Evolutionary conservation across 2,329 filamentous ascomycete genomes (phyloP).

Genomic region (Cladosporium sp.): DNA sequence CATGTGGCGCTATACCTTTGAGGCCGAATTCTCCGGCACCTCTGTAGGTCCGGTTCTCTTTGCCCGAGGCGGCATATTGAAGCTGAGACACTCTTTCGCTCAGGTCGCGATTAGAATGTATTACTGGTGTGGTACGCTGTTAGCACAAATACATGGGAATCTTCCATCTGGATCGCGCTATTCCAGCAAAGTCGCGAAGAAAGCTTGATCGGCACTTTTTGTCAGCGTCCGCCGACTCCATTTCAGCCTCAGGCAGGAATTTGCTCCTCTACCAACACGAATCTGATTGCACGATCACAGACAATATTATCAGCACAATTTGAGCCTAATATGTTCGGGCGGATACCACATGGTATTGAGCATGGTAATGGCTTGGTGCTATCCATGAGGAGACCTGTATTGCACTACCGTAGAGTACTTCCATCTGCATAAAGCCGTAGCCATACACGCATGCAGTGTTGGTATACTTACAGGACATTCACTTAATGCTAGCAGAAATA

Average conservation of each 20-base stretch:
- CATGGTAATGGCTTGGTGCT: too few relatives aligned
- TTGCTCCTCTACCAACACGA: too few relatives aligned
- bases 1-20: conserved; percentile 22
- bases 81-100: background rate
- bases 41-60: conserved; percentile 29
- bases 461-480: too few relatives aligned
- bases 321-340: too few relatives aligned
- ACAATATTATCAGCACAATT: too few relatives aligned
- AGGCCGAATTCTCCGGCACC: conserved; percentile 23
- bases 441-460: too few relatives aligned
- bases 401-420: too few relatives aligned
- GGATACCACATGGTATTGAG: too few relatives aligned
- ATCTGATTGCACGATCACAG: too few relatives aligned
- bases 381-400: too few relatives aligned
- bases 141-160: background rate
- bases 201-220: conserved; percentile 11
- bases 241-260: conserved; percentile 9
- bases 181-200: conserved; percentile 8
- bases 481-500: too few relatives aligned
- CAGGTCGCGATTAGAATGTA: background rate
- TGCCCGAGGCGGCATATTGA: conserved; percentile 30
- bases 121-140: background rate
- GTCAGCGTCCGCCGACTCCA: background rate
- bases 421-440: too few relatives aligned
- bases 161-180: background rate